A percentile compares a stretch with the other conserved stretches of the same genome.
Conservation (phyloP, 345 rosid genomes). For the Acer yangbiense region DNA sequence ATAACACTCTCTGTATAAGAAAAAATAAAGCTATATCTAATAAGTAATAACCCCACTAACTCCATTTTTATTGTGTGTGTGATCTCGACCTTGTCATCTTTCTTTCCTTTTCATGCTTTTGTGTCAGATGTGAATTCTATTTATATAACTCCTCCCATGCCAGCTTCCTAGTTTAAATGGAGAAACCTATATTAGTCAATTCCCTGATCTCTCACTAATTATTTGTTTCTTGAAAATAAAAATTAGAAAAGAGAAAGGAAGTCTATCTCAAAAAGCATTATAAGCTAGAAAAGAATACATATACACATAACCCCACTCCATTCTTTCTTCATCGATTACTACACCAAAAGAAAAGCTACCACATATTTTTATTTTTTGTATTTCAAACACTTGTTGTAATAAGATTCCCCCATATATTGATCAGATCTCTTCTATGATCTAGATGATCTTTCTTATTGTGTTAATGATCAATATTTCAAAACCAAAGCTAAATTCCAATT, state of each 20-base stretch:
- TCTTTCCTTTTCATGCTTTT: conserved; percentile 38
- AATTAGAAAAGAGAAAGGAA: too few relatives aligned
- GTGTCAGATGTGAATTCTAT: conserved; percentile 36
- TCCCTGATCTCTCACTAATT: not conserved
- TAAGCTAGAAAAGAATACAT: conserved; percentile 22
- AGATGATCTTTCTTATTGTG: conserved; percentile 15
- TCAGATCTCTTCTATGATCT: not conserved
- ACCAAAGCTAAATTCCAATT: conserved; percentile 34
- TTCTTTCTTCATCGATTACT: conserved; percentile 45
- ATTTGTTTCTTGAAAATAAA: not conserved
- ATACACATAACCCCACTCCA: conserved; percentile 24
- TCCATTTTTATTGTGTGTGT: conserved; percentile 24
- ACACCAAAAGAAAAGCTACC: conserved; percentile 38
- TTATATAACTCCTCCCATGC: conserved; percentile 23
- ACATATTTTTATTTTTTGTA: conserved; percentile 2
- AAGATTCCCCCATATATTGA: conserved; percentile 16
- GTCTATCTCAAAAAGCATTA: conserved; percentile 16
- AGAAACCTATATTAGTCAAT: conserved; percentile 27
- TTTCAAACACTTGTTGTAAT: not conserved
- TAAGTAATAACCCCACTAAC: conserved; percentile 50
- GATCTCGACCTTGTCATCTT: conserved; percentile 38
- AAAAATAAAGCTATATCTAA: conserved; percentile 26
- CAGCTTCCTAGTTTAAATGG: conserved; percentile 12
- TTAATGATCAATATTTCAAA: conserved; percentile 20
- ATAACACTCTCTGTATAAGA: conserved; percentile 29